Evolutionary conservation across 768 basidiomycete species (phyloP).

Genomic region (Naganishia kalamii): DNA sequence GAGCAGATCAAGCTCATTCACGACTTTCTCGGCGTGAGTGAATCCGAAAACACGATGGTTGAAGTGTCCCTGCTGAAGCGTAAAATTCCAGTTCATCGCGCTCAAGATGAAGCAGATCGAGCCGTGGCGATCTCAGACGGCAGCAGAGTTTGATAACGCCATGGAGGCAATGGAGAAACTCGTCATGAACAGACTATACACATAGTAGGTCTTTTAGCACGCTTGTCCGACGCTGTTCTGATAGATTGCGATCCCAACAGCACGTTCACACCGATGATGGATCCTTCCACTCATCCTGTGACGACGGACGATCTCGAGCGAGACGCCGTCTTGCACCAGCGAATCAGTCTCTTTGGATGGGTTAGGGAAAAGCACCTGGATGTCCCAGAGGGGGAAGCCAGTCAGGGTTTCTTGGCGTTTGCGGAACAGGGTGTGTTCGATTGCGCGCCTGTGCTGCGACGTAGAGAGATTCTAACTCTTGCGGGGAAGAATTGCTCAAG

Average conservation of each 20-base stretch:
- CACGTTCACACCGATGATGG: conserved; percentile 84
- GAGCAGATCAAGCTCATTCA: conserved; percentile 94
- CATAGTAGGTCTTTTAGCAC: conserved; percentile 62
- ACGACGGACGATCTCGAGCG: conserved; percentile 95
- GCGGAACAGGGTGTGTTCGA: conserved; percentile 47
- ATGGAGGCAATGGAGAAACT: conserved; percentile 99
- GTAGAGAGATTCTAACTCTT: no score
- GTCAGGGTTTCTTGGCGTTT: conserved; percentile 63
- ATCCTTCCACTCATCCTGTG: conserved; percentile 59
- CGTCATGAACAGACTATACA: conserved; percentile 95
- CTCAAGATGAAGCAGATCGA: conserved; percentile 61
- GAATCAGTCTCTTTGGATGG: conserved; percentile 88
- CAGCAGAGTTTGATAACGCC: conserved; percentile 87
- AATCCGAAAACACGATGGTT: no score
- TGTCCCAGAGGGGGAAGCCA: conserved; percentile 59
- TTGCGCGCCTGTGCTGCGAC: no score
- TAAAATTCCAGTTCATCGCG: conserved; percentile 70
- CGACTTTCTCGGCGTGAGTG: conserved; percentile 76
- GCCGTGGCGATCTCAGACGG: conserved; percentile 67
- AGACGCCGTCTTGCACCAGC: conserved; percentile 80
- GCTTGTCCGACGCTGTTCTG: conserved; percentile 22
- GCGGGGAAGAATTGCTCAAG: conserved; percentile 90
- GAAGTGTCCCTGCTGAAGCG: not conserved
- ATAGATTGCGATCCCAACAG: conserved; percentile 49
- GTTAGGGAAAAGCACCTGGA: conserved; percentile 82